Evolutionary conservation across 768 basidiomycete species (phyloP).

Genomic region (Auriscalpium microsporum): DNA sequence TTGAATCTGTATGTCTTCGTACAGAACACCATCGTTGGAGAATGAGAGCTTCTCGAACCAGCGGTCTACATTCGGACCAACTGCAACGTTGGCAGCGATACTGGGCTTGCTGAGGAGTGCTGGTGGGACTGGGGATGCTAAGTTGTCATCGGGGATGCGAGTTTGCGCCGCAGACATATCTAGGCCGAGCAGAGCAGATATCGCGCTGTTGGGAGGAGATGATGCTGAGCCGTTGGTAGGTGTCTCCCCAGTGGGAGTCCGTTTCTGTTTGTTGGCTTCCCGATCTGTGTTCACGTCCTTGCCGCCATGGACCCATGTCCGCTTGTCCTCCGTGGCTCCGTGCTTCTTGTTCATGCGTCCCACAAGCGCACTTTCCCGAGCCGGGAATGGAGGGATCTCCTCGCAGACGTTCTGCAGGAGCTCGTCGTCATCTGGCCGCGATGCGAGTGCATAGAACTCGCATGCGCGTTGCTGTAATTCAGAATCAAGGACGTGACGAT

Average conservation of each 20-base stretch:
- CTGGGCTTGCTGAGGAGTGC: background rate
- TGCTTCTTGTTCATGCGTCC: conserved; percentile 84
- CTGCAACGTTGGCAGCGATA: conserved; percentile 44
- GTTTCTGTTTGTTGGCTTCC: conserved; percentile 41
- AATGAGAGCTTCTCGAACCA: conserved; percentile 86
- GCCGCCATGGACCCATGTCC: conserved; percentile 94
- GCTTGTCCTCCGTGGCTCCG: conserved; percentile 88
- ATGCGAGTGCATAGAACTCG: conserved; percentile 89
- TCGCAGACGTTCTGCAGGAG: conserved; percentile 92
- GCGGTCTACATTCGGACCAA: conserved; percentile 69
- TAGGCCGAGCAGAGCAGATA: conserved; percentile 74
- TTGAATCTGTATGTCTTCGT: conserved; percentile 93
- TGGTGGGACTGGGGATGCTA: background rate
- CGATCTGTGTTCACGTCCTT: conserved; percentile 84
- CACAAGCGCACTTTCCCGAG: conserved; percentile 84
- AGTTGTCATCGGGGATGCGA: conserved; percentile 13
- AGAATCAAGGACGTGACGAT: conserved; percentile 93
- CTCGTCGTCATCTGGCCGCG: conserved; percentile 81
- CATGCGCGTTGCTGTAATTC: conserved; percentile 98
- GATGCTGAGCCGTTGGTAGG: conserved; percentile 22
- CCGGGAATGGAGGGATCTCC: conserved; percentile 98
- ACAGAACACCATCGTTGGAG: conserved; percentile 79
- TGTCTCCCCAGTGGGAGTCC: conserved; percentile 8
- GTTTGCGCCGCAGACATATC: conserved; percentile 41
- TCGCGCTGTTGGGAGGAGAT: conserved; percentile 40